Conservation (phyloP, 169 alveolate species). For the Babesia bigemina region DNA sequence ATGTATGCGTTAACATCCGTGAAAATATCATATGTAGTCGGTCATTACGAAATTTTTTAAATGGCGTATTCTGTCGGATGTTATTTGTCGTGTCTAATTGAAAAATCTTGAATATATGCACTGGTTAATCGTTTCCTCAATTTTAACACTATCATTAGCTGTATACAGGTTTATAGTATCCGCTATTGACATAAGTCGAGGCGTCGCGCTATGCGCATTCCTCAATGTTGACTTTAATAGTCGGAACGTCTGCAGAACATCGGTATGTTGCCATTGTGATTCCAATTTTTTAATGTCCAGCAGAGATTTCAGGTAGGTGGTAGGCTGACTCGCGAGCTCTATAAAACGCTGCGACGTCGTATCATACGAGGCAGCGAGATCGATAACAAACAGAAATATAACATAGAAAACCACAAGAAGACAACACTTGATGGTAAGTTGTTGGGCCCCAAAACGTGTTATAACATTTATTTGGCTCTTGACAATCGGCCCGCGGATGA, state of each 20-base stretch:
- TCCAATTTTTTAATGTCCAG: not conserved
- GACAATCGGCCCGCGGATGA: slow-evolving; percentile 46
- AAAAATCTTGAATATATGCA: not conserved
- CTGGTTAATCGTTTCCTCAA: not conserved
- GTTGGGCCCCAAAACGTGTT: slow-evolving; percentile 52
- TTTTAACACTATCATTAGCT: not conserved
- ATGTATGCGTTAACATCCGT: too few relatives aligned
- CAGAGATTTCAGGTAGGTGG: slow-evolving; percentile 19
- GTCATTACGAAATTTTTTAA: too few relatives aligned
- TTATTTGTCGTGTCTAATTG: not conserved
- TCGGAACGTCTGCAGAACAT: not conserved
- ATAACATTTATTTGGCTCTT: slow-evolving; percentile 35
- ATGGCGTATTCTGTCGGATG: too few relatives aligned
- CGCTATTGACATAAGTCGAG: not conserved
- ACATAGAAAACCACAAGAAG: not conserved
- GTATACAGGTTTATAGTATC: not conserved
- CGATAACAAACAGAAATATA: not conserved
- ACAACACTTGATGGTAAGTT: slow-evolving; percentile 53
- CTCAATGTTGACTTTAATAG: not conserved
- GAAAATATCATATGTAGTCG: too few relatives aligned
- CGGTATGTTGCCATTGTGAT: slow-evolving; percentile 2
- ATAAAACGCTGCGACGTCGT: slow-evolving; percentile 44
- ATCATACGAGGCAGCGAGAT: slow-evolving; percentile 26
- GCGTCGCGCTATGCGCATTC: not conserved
- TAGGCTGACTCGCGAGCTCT: slow-evolving; percentile 36